A percentile compares a stretch with the other conserved stretches of the same genome.
Evolutionary conservation across 2,329 filamentous ascomycete species (phyloP).

Genomic region (Blastomyces gilchristii): DNA sequence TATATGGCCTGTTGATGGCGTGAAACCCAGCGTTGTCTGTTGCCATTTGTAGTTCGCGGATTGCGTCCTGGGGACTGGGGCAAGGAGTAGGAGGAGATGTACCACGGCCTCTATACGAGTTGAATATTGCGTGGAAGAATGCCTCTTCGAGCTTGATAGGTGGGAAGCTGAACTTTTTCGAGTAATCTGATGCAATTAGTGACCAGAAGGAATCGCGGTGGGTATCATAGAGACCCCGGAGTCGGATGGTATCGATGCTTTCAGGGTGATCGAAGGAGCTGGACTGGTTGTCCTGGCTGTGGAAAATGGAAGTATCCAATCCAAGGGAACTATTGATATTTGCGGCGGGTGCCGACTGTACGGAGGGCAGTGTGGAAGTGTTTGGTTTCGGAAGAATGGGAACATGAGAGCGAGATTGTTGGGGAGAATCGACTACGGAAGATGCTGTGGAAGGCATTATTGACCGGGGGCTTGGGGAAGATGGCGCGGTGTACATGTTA

Average conservation of each 20-base stretch:
- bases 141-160: slow-evolving; percentile 18
- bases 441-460: slow-evolving; percentile 7
- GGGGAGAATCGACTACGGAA: slow-evolving; percentile 9
- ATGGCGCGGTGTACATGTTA: slow-evolving; percentile 42
- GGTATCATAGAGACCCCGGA: slow-evolving; percentile 58
- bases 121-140: slow-evolving; percentile 15
- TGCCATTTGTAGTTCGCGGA: slow-evolving; percentile 12
- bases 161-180: slow-evolving; percentile 14
- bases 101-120: slow-evolving; percentile 6
- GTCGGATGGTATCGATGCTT: slow-evolving; percentile 52
- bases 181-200: slow-evolving; percentile 59
- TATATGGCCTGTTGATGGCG: slow-evolving; percentile 13
- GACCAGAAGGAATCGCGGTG: slow-evolving; percentile 66
- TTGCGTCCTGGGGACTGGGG: slow-evolving; percentile 15
- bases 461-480: slow-evolving; percentile 20
- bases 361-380: slow-evolving; percentile 35
- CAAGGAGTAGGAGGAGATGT: slow-evolving; percentile 19
- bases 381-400: slow-evolving; percentile 26
- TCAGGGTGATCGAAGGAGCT: slow-evolving; percentile 7
- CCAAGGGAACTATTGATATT: slow-evolving; percentile 32
- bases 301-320: slow-evolving; percentile 46
- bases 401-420: slow-evolving; percentile 21
- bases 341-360: slow-evolving; percentile 21
- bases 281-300: background rate
- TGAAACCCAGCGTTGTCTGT: slow-evolving; percentile 13